Base-by-base conservation (phyloP, 106 monocot genomes). In the Vanilla planifolia region DNA sequence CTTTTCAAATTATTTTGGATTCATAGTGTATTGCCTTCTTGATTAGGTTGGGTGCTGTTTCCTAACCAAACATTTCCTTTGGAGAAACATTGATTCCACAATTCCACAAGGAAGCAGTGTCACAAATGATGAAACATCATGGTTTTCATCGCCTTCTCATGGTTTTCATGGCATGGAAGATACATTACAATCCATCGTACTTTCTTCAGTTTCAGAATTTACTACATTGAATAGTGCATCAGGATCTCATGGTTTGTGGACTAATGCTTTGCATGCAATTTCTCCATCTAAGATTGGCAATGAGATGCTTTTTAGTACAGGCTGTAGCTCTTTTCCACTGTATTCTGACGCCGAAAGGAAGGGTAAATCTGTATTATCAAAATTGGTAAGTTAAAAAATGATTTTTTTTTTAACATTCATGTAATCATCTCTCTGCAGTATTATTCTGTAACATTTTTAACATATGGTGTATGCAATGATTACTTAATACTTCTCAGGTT, bases 11-110 rank as follows among this genome's bases (percentile, higher is more conserved):
- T 40, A 0, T 1, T 6, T 43, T 32, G 55, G 42, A 13, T 51
- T 15, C 33, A 47, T 43, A 22, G 8, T 41, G 2, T 35, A 32
- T 17, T 67, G 9, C 33, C 47, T 50, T 43, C 28, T 58, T 63
- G 57, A 45, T 40, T 9, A 11, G 36, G 13, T 41, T 6, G 23
- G 17, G 61, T 11, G 26, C 8, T n/a, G 39, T 26, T 40, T 55
- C 19, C 60, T 40, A 36, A 46, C 24, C 53, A 14, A 37, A 43
- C 20, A 67, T 53, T 60, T 70, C 55, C 3, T 34, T 56, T 67
- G 59, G 51, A 83, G 78, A 63, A 75, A 67, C 32, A 59, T 58
- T 65, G 70, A 73, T 67, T 60, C 78, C 26, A 74, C 59, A 21
- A 63, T 61, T 50, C 70, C 52, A 2, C 74, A 71, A 63, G 40